phyloP scores from a whole-genome alignment of 345 rosid species.

The Populus ilicifolia region DNA sequence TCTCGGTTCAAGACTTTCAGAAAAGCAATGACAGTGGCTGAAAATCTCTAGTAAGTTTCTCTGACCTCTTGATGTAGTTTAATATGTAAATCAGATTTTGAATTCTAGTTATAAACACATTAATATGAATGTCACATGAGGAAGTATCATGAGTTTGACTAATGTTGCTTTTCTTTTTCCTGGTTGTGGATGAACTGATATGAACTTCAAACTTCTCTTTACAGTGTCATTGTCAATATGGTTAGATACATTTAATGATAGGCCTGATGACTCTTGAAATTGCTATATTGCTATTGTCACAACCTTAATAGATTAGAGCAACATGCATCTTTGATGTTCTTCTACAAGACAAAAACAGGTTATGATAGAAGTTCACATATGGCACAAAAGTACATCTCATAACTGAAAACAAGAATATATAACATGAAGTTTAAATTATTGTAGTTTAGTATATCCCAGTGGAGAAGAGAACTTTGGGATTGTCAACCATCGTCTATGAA shows the following conservation, averaged over 20 bases:
- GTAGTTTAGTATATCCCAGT: constrained; percentile 44
- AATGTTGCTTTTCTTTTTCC: not conserved
- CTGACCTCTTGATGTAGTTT: not conserved
- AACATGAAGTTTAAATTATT: constrained; percentile 17
- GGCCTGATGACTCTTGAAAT: not conserved
- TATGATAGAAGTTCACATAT: constrained; percentile 5
- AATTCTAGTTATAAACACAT: not conserved
- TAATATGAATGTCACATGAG: not conserved
- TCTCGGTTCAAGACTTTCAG: constrained; percentile 1
- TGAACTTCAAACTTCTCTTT: not conserved
- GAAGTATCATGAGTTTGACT: not conserved
- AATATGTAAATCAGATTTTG: not conserved
- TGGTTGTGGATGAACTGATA: not conserved
- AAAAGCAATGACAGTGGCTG: not conserved
- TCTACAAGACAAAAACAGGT: not conserved
- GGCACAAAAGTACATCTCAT: not conserved
- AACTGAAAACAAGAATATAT: not conserved
- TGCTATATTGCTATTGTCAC: not conserved
- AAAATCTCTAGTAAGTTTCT: not conserved
- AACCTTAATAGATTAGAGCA: not conserved
- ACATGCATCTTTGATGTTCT: not conserved
- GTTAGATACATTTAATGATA: not conserved
- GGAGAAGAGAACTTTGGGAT: constrained; percentile 54
- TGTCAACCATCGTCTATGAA: constrained; percentile 50
- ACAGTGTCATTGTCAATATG: not conserved